Conservation (phyloP, 148 eudicot genomes). For the Pouteria glomerata region DNA sequence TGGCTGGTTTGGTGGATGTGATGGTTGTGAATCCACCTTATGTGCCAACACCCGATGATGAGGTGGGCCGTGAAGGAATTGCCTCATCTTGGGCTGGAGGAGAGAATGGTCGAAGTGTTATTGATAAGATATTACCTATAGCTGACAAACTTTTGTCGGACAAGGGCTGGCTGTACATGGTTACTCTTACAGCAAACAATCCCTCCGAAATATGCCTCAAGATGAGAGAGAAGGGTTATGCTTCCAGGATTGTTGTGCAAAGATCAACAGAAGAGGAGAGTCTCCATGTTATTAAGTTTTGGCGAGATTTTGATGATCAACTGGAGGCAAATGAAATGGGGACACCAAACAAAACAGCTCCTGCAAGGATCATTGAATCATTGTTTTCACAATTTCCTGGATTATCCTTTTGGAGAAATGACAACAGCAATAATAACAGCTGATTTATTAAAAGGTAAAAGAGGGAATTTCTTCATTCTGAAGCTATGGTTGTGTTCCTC, state of each 20-base stretch:
- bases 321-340: conserved; percentile 33
- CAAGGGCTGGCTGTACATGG: conserved; percentile 85
- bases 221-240: conserved; percentile 80
- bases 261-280: conserved; percentile 93
- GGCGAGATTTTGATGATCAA: conserved; percentile 63
- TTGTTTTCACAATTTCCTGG: conserved; percentile 39
- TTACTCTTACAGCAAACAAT: conserved; percentile 62
- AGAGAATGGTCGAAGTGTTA: conserved; percentile 77
- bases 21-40: conserved; percentile 93
- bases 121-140: conserved; percentile 75
- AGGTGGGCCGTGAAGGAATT: conserved; percentile 76
- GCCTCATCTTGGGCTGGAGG: conserved; percentile 96
- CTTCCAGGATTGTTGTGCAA: conserved; percentile 66
- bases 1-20: conserved; percentile 67
- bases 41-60: conserved; percentile 94
- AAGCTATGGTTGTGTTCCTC: not conserved
- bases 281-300: conserved; percentile 79
- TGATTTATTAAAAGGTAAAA: conserved; percentile 10
- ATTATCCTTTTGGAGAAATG: conserved; percentile 35
- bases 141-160: conserved; percentile 74
- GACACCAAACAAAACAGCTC: conserved; percentile 18
- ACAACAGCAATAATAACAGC: conserved; percentile 17
- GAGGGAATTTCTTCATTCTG: not conserved
- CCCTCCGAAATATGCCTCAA: conserved; percentile 67
- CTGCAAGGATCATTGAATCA: conserved; percentile 23